phyloP scores from a whole-genome alignment of 1,139 yeast species.

The Kodamaea fungicola region DNA sequence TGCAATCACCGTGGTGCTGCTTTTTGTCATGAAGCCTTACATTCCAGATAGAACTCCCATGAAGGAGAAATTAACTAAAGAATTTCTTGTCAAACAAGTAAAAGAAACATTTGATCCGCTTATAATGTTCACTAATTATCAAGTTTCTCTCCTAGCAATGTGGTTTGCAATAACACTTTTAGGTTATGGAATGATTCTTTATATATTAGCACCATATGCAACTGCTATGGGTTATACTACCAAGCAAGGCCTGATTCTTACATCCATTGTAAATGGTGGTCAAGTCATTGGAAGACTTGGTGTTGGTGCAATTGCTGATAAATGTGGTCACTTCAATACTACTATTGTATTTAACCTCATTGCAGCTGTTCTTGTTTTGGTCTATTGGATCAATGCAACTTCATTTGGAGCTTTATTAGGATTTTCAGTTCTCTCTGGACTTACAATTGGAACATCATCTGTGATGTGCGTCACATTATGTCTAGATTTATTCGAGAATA shows the following conservation, averaged over 20 bases:
- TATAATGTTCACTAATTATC: constrained; percentile 24
- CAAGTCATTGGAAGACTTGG: constrained; percentile 68
- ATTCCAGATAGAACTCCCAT: constrained; percentile 31
- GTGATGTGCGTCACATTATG: constrained; percentile 59
- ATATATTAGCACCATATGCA: constrained; percentile 60
- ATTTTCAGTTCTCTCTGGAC: constrained; percentile 50
- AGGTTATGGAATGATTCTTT: constrained; percentile 58
- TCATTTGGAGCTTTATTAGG: constrained; percentile 48
- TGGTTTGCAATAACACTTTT: constrained; percentile 58
- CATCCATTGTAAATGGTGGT: constrained; percentile 61
- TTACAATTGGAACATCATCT: constrained; percentile 59
- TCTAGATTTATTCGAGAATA: constrained; percentile 43
- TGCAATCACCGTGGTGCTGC: constrained; percentile 31
- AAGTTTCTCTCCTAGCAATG: constrained; percentile 41
- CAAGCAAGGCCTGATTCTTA: constrained; percentile 54
- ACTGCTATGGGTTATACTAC: constrained; percentile 54
- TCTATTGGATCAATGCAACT: constrained; percentile 55
- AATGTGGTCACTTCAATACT: constrained; percentile 54
- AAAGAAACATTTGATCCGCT: constrained; percentile 18
- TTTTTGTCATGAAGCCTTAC: constrained; percentile 47
- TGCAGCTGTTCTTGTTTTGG: constrained; percentile 20
- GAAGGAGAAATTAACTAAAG: constrained; percentile 18
- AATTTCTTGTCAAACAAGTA: constrained; percentile 18
- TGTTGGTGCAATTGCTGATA: constrained; percentile 58
- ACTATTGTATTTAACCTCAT: constrained; percentile 20